Evolutionary conservation across 352 stramenopile species (phyloP), one percentile per base, ranked within the genome.

Genomic region (Phytopythium litorale): DNA sequence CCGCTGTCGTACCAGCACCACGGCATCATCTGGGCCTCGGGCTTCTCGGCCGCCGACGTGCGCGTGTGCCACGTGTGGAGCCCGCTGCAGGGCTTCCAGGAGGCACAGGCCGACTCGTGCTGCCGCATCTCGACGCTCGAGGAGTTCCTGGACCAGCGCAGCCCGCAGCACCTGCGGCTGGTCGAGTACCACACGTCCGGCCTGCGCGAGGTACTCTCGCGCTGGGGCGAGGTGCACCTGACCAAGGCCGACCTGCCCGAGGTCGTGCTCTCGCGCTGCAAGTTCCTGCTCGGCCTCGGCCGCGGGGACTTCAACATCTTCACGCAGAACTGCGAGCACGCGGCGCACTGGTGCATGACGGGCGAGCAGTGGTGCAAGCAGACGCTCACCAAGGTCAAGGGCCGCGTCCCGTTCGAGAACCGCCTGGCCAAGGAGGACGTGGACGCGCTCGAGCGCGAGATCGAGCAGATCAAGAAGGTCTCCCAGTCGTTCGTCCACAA

Each of bases 311-410:
- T 95, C 50, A 93, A 95, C 61, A 90, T 95, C 60, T 93, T 95
- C 59, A 88, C 76, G 35, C 87, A 95, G 69, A 95, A 95, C 63
- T 95, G 87, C 68, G 87, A 95, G 59, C 87, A 95, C 57, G 83
- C 85, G 7, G 87, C 87, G 15, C 84, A 95, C 58, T 95, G 87
- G 87, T 95, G 87, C 64, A 95, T 91, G 87, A 95, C 87, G 2
- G 87, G 87, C 54, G 80, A 95, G 70, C 87, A 95, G 68, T 95
- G 87, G 87, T 94, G 82, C 72, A 95, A 95, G 66, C 87, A 95
- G 62, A 91, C 75, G 23, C 70, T 95, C 16, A 92, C 84, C 1
- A 84, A 88, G 40, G 81, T 77, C 2, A 80, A 76, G 30, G 78
- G 81, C 12, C 75, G 84, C 28, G 84, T 95, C 51, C 87, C 87